These are phyloP conservation scores for Xylaria cubensis DNA, from an alignment of 495 filamentous ascomycete genomes.

Conservation along the genomic window DNA sequence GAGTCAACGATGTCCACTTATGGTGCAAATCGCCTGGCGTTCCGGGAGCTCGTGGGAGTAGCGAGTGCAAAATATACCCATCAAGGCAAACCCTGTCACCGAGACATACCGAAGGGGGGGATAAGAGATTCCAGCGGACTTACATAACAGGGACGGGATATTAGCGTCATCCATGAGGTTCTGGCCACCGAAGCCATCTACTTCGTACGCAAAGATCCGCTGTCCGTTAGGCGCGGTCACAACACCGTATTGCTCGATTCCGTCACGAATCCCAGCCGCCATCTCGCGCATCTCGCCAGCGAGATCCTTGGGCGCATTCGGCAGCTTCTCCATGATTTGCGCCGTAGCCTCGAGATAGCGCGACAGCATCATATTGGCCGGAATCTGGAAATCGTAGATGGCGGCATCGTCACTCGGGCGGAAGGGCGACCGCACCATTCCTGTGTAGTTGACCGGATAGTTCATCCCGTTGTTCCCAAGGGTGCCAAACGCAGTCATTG, in stretches of 20 bases:
- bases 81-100: too few relatives aligned
- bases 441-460: slow-evolving; percentile 65
- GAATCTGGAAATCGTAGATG: slow-evolving; percentile 65
- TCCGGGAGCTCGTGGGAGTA: too few relatives aligned
- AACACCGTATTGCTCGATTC: slow-evolving; percentile 58
- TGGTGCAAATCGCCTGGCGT: too few relatives aligned
- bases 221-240: slow-evolving; percentile 46
- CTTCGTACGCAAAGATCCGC: slow-evolving; percentile 64
- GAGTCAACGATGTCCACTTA: too few relatives aligned
- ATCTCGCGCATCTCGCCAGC: slow-evolving; percentile 58
- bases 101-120: too few relatives aligned
- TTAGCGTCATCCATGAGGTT: slow-evolving; percentile 70
- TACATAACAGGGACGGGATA: slow-evolving; percentile 59
- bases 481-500: slow-evolving; percentile 64
- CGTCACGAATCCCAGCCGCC: slow-evolving; percentile 55
- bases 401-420: slow-evolving; percentile 67
- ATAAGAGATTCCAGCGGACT: too few relatives aligned
- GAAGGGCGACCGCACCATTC: slow-evolving; percentile 68
- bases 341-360: slow-evolving; percentile 61
- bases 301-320: slow-evolving; percentile 52
- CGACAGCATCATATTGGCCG: slow-evolving; percentile 71
- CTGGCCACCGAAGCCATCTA: slow-evolving; percentile 62
- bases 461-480: slow-evolving; percentile 66
- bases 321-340: slow-evolving; percentile 59
- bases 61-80: too few relatives aligned